Evolutionary conservation across 495 filamentous ascomycete genomes (phyloP).

Genomic region (Achaetomiella virescens): DNA sequence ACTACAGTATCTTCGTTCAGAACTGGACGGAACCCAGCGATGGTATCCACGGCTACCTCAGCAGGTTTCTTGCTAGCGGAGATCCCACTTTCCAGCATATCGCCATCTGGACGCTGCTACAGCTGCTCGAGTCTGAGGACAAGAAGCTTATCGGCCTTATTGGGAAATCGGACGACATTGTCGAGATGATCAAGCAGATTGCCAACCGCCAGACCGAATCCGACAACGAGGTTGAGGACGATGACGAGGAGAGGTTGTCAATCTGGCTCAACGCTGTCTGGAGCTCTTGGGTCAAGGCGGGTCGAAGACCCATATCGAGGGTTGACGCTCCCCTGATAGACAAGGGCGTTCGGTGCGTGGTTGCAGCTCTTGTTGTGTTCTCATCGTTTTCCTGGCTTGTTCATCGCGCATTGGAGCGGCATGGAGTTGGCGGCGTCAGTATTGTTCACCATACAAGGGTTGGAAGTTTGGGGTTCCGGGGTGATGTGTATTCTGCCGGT

Average conservation of each 20-base stretch:
- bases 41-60: constrained; percentile 91
- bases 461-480: constrained; percentile 5
- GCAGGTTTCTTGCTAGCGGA: constrained; percentile 84
- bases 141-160: constrained; percentile 77
- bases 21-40: constrained; percentile 90
- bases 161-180: constrained; percentile 76
- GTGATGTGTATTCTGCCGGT: constrained; percentile 16
- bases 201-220: constrained; percentile 86
- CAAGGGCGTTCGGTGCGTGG: neutral
- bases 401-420: constrained; percentile 31
- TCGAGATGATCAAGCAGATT: constrained; percentile 84
- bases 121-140: constrained; percentile 92
- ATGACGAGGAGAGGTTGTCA: constrained; percentile 89
- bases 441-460: constrained; percentile 33
- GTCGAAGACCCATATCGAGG: constrained; percentile 52
- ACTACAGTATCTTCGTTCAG: constrained; percentile 92
- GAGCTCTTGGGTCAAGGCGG: constrained; percentile 68
- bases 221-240: constrained; percentile 81
- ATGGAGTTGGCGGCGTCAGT: constrained; percentile 37
- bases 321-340: constrained; percentile 25
- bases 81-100: constrained; percentile 99
- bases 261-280: constrained; percentile 79
- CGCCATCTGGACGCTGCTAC: constrained; percentile 94
- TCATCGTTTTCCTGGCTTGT: constrained; percentile 24
- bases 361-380: neutral